phyloP scores from a whole-genome alignment of 805 yeast species.

The Schwanniomyces pseudopolymorphus region DNA sequence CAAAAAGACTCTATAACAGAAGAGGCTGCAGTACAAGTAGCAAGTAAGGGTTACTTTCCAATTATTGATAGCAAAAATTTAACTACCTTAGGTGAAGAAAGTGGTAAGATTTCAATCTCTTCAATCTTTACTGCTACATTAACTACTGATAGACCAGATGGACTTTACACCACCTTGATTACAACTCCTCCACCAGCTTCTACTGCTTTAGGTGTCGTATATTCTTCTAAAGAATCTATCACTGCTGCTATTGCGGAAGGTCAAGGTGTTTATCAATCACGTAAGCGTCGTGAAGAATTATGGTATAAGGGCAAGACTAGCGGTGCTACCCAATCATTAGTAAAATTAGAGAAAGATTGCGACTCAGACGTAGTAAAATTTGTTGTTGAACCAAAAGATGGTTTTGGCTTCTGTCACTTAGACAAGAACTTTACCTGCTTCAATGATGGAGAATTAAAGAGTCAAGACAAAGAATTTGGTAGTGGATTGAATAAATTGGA shows the following conservation, averaged over 20 bases:
- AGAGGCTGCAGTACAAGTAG: slow-evolving; percentile 24
- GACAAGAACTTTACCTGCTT: slow-evolving; percentile 76
- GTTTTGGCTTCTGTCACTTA: slow-evolving; percentile 91
- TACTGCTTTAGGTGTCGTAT: slow-evolving; percentile 76
- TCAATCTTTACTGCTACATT: slow-evolving; percentile 51
- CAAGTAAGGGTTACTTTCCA: slow-evolving; percentile 29
- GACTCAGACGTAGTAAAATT: slow-evolving; percentile 90
- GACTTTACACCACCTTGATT: slow-evolving; percentile 81
- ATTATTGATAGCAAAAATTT: slow-evolving; percentile 25
- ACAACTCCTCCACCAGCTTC: slow-evolving; percentile 59
- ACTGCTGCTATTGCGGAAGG: slow-evolving; percentile 75
- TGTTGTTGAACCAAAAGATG: slow-evolving; percentile 73
- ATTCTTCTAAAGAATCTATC: slow-evolving; percentile 82
- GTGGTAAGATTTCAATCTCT: slow-evolving; percentile 34
- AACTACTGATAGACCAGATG: slow-evolving; percentile 83
- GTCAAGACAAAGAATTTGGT: slow-evolving; percentile 45
- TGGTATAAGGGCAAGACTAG: slow-evolving; percentile 97
- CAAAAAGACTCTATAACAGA: slow-evolving; percentile 16
- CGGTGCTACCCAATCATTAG: slow-evolving; percentile 87
- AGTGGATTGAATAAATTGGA: slow-evolving; percentile 71
- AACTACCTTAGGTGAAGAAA: slow-evolving; percentile 17
- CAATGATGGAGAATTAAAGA: slow-evolving; percentile 36
- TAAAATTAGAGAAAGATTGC: slow-evolving; percentile 75
- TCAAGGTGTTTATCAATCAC: slow-evolving; percentile 91
- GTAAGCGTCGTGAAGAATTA: slow-evolving; percentile 72